A percentile compares a stretch with the other conserved stretches of the same genome.
Evolutionary conservation across 768 basidiomycete genomes (phyloP).

Genomic region (Mycena sanguinolenta): DNA sequence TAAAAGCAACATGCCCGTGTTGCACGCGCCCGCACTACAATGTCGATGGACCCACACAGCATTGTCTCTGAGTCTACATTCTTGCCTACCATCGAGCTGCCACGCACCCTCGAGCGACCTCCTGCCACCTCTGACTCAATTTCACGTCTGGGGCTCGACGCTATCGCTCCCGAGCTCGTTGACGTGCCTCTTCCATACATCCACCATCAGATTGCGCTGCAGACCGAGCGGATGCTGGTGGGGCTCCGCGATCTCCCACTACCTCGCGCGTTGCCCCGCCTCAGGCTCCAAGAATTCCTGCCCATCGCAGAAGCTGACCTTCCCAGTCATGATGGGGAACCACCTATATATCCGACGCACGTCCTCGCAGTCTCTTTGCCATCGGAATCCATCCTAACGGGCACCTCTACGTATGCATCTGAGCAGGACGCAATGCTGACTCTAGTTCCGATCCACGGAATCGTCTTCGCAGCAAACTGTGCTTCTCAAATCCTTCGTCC

Average conservation of each 20-base stretch:
- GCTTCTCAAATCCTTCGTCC: slow-evolving; percentile 46
- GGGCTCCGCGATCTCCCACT: slow-evolving; percentile 5
- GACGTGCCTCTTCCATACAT: slow-evolving; percentile 62
- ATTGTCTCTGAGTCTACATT: background rate
- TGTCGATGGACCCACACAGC: background rate
- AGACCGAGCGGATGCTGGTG: background rate
- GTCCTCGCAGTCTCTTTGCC: slow-evolving; percentile 10
- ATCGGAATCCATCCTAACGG: background rate
- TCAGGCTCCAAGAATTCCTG: background rate
- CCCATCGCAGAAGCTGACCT: background rate
- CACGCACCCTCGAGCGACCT: slow-evolving; percentile 21
- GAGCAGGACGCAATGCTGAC: background rate
- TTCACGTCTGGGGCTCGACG: slow-evolving; percentile 53
- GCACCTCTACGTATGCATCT: no score
- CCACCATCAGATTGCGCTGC: slow-evolving; percentile 42
- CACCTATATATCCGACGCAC: slow-evolving; percentile 21
- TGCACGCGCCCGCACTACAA: no score
- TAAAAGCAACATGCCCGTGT: no score
- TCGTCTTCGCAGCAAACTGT: slow-evolving; percentile 54
- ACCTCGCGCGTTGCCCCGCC: background rate
- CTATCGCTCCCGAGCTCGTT: slow-evolving; percentile 57
- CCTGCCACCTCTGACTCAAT: slow-evolving; percentile 39
- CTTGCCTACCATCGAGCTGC: background rate
- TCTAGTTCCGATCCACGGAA: slow-evolving; percentile 55
- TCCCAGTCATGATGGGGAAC: background rate